Evolutionary conservation across 345 rosid species (phyloP).

Genomic region (Aethionema arabicum): DNA sequence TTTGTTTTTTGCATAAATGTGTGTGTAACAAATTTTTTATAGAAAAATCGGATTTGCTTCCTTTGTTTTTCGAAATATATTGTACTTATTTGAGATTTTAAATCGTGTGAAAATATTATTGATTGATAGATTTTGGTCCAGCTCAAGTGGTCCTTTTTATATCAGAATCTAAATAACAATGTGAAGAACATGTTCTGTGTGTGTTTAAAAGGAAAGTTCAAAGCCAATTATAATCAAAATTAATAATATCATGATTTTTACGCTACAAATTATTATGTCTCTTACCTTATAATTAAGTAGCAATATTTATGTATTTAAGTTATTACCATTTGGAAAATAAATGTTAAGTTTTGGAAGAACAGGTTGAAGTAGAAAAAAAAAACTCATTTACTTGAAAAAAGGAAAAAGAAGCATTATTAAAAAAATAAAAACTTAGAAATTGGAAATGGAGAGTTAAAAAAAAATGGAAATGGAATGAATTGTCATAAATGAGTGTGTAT

Average conservation of each 20-base stretch:
- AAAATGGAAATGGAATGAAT: conserved; percentile 6
- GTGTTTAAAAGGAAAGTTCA: conserved; percentile 29
- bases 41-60: too few species aligned
- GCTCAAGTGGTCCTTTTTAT: conserved; percentile 18
- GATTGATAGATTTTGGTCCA: conserved; percentile 8
- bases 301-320: background rate
- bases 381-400: background rate
- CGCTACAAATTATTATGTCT: too few species aligned
- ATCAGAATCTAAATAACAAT: conserved; percentile 22
- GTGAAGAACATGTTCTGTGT: conserved; percentile 30
- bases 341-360: background rate
- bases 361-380: background rate
- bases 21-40: too few species aligned
- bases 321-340: background rate
- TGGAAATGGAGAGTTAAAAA: too few species aligned
- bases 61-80: too few species aligned
- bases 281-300: too few species aligned
- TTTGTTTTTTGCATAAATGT: too few species aligned
- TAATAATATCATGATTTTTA: too few species aligned
- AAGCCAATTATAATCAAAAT: conserved; percentile 21
- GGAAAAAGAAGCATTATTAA: background rate
- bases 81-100: too few species aligned
- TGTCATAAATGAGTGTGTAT: background rate
- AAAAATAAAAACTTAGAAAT: background rate
- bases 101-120: background rate